Evolutionary conservation across 257 asterid genomes (phyloP).

Genomic region (Buddleja alternifolia): DNA sequence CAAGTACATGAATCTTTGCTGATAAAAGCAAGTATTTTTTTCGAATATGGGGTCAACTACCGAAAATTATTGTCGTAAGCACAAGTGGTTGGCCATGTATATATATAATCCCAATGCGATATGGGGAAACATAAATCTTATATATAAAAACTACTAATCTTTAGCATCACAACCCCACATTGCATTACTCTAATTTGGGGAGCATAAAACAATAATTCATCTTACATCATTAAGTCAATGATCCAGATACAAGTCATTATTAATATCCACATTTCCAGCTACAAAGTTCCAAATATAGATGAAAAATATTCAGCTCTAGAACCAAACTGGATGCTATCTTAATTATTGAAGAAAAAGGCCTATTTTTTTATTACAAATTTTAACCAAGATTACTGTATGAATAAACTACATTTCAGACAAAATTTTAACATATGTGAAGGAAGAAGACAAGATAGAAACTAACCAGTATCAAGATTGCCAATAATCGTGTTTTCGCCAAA

Average conservation of each 20-base stretch:
- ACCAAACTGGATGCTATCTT: conserved; percentile 17
- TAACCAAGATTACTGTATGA: not conserved
- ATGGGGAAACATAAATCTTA: conserved; percentile 26
- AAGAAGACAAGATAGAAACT: conserved; percentile 13
- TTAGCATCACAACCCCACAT: conserved; percentile 33
- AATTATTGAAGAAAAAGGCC: conserved; percentile 1
- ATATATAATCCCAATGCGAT: conserved; percentile 23
- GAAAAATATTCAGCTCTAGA: conserved; percentile 19
- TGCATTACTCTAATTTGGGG: conserved; percentile 28
- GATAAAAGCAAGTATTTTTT: conserved; percentile 2
- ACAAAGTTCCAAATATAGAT: conserved; percentile 32
- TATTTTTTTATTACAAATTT: not conserved
- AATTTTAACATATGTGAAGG: not conserved
- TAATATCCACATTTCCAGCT: conserved; percentile 27
- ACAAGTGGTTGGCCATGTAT: conserved; percentile 15
- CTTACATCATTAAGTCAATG: conserved; percentile 41
- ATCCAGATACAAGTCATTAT: conserved; percentile 27
- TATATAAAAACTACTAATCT: conserved; percentile 24
- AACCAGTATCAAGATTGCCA: conserved; percentile 94
- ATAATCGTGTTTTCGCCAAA: conserved; percentile 83
- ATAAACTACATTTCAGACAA: not conserved
- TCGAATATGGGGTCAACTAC: conserved; percentile 20
- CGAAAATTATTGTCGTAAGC: not conserved
- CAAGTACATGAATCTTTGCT: conserved; percentile 13
- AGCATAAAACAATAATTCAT: conserved; percentile 23